A percentile compares a stretch with the other conserved stretches of the same genome.
phyloP scores from a whole-genome alignment of 2,329 filamentous ascomycete species.

The Scytalidium lignicola region DNA sequence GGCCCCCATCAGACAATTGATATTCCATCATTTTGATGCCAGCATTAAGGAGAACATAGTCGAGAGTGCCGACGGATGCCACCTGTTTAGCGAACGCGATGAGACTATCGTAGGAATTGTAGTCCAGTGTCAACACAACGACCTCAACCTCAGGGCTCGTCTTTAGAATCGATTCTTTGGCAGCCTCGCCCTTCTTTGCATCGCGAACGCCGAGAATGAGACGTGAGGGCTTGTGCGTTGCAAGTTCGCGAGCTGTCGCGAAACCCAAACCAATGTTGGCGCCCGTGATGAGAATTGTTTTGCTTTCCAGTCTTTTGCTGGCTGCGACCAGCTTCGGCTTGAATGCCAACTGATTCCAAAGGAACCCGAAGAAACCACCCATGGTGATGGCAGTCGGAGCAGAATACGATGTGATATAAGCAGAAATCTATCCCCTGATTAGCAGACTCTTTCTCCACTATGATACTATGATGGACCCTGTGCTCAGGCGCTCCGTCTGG shows the following conservation, averaged over 20 bases:
- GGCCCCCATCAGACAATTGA: slow-evolving; percentile 17
- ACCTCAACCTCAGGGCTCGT: neutral
- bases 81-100: slow-evolving; percentile 2
- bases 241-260: slow-evolving; percentile 31
- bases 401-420: too few species aligned
- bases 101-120: slow-evolving; percentile 1
- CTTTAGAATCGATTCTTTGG: neutral
- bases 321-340: too few species aligned
- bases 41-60: slow-evolving; percentile 5
- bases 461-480: too few species aligned
- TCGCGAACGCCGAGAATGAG: slow-evolving; percentile 34
- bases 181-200: slow-evolving; percentile 24
- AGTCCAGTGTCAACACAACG: slow-evolving; percentile 21
- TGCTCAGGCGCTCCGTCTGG: too few species aligned
- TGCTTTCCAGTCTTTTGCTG: too few species aligned
- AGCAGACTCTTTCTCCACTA: too few species aligned
- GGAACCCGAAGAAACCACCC: too few species aligned
- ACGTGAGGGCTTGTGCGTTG: slow-evolving; percentile 28
- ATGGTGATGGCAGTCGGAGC: too few species aligned
- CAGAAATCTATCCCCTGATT: too few species aligned
- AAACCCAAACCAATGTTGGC: slow-evolving; percentile 35
- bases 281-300: slow-evolving; percentile 32
- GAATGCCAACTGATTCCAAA: too few species aligned
- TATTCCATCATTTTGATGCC: slow-evolving; percentile 2
- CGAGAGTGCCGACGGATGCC: slow-evolving; percentile 1